Evolutionary conservation across 1,284 basidiomycete genomes (phyloP).

Genomic region (Moniliella sp.): DNA sequence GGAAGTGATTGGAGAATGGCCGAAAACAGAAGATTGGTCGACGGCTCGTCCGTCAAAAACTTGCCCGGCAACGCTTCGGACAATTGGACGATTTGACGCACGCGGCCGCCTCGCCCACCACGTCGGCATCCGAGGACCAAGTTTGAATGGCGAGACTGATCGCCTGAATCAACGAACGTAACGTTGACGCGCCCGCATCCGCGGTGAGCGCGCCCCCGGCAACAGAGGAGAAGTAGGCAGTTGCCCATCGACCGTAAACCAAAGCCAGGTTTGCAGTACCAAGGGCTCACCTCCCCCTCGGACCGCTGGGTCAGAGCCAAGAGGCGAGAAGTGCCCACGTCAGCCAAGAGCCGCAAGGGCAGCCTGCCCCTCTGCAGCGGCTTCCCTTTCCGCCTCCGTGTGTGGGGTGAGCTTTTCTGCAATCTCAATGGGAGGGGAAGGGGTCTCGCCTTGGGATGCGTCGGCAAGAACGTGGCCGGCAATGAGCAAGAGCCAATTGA

Average conservation of each 20-base stretch:
- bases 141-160: conserved; percentile 14
- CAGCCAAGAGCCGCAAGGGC: neutral
- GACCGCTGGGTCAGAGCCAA: neutral
- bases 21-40: conserved; percentile 12
- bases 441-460: conserved; percentile 12
- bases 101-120: conserved; percentile 16
- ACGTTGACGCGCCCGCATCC: too few relatives aligned
- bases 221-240: conserved; percentile 15
- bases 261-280: conserved; percentile 16
- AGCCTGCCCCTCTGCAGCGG: conserved; percentile 10
- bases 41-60: conserved; percentile 1
- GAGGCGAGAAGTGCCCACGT: neutral
- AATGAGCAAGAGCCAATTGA: conserved; percentile 22
- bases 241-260: conserved; percentile 25
- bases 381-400: conserved; percentile 3
- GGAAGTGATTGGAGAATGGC: too few relatives aligned
- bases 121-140: conserved; percentile 21
- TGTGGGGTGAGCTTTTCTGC: conserved; percentile 5
- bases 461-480: conserved; percentile 19
- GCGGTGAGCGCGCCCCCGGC: too few relatives aligned
- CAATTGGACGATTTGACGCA: conserved; percentile 11
- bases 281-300: conserved; percentile 13
- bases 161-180: too few relatives aligned
- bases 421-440: conserved; percentile 9
- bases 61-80: neutral